Evolutionary conservation across 805 yeast species (phyloP).

Genomic region (Metschnikowia lachancei): DNA sequence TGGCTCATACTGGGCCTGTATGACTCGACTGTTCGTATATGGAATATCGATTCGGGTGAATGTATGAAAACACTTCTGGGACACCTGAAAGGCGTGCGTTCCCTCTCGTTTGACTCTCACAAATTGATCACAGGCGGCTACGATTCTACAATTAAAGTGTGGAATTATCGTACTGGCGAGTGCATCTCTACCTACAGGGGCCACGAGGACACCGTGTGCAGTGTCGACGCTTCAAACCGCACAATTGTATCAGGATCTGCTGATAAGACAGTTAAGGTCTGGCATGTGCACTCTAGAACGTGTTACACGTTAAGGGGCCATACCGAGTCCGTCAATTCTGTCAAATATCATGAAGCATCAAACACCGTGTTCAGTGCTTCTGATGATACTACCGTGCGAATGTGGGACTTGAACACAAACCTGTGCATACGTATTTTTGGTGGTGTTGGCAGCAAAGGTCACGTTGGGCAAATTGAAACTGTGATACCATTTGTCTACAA

Average conservation of each 20-base stretch:
- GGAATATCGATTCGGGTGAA: conserved; percentile 84
- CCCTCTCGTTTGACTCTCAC: conserved; percentile 81
- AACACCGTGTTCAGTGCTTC: conserved; percentile 80
- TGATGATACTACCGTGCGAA: conserved; percentile 86
- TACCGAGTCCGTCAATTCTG: conserved; percentile 87
- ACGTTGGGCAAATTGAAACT: conserved; percentile 90
- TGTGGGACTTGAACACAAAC: conserved; percentile 90
- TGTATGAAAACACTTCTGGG: conserved; percentile 76
- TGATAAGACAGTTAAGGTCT: conserved; percentile 86
- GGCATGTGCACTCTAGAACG: conserved; percentile 93
- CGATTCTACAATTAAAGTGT: conserved; percentile 87
- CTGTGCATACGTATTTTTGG: conserved; percentile 79
- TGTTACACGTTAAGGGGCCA: conserved; percentile 94
- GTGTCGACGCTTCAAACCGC: conserved; percentile 77
- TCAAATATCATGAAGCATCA: conserved; percentile 77
- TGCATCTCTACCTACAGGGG: conserved; percentile 93
- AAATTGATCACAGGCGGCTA: conserved; percentile 90
- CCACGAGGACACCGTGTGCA: conserved; percentile 79
- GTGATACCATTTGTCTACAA: conserved; percentile 81
- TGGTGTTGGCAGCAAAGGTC: conserved; percentile 71
- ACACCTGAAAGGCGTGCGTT: conserved; percentile 84
- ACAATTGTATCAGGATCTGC: conserved; percentile 92
- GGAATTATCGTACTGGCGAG: conserved; percentile 94
- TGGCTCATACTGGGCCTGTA: conserved; percentile 87
- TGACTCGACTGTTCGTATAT: conserved; percentile 86